Base-by-base conservation (phyloP, 2,329 filamentous ascomycete species). In the Colletotrichum shisoi region DNA sequence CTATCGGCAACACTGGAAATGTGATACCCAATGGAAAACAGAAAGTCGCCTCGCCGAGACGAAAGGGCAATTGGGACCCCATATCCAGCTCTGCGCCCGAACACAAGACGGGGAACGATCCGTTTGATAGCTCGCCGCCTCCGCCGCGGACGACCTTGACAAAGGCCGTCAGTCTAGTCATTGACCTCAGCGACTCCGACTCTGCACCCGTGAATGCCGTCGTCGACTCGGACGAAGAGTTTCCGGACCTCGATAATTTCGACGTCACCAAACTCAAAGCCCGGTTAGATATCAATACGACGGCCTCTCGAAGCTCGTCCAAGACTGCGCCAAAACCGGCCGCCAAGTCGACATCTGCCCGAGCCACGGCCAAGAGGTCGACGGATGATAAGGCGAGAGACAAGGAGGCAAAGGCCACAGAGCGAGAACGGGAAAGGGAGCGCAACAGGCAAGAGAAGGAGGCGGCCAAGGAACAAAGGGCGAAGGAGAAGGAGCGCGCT, bases 401-500 rank as follows among this genome's bases (percentile, higher is more conserved):
- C 48, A 83, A 75, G 53, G 74, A 78, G 44, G 75, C 78, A 13
- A 89, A 82, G 71, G 78, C 79, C 2, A 77, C 80, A 1, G 81
- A 81, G 2, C 84, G 80, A 68, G 85, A 86, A 24, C 79, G 78
- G 0, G 86, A 88, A 53, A 86, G 83, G 66, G 84, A 85, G 67
- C 79, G 79, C 24, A 86, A 87, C 70, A 83, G 85, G 44, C 76
- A 79, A 3, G 85, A 89, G 64, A 88, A 84, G 56, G 83, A 88
- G 62, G 77, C 81, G 0, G 84, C 84, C 56, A 91, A 87, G 72
- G 87, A 88, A 63, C 82, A 86, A 57, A 90, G 86, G 70, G 83
- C 82, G 0, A 78, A 79, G 7, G 87, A 92, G 70, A 92, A 89
- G 72, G 84, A 89, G 70, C 81, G 82, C 3, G 87, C 86, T 12